Conservation (phyloP, 331 rosid species). For the Erythrophleum ivorense region DNA sequence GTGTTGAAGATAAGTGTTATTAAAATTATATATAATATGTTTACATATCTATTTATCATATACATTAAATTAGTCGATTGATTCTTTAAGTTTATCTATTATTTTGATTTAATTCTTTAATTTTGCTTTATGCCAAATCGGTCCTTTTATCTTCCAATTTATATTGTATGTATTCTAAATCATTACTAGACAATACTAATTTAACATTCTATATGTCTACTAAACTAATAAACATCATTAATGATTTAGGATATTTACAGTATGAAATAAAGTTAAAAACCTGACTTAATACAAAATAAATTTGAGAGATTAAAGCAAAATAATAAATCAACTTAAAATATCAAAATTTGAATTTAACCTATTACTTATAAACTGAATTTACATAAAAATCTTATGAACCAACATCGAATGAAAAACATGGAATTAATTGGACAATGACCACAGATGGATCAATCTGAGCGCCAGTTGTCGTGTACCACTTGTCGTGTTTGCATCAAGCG, state of each 20-base stretch:
- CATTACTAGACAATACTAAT: neutral
- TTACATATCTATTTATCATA: neutral
- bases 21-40: neutral
- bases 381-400: too few species aligned
- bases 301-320: neutral
- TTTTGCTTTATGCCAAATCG: too few species aligned
- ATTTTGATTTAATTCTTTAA: too few species aligned
- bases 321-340: too few species aligned
- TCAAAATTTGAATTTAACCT: too few species aligned
- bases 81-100: too few species aligned
- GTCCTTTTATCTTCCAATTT: too few species aligned
- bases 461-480: neutral
- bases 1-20: neutral
- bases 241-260: too few species aligned
- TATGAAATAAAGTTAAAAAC: too few species aligned
- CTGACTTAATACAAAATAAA: neutral
- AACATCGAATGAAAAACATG: conserved; percentile 14
- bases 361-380: neutral
- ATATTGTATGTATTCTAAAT: neutral
- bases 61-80: too few species aligned
- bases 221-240: too few species aligned
- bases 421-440: conserved; percentile 39
- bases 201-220: too few species aligned
- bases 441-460: conserved; percentile 36
- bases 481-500: conserved; percentile 37